Conservation (phyloP, 257 asterid species). For the Ehretia macrophylla region DNA sequence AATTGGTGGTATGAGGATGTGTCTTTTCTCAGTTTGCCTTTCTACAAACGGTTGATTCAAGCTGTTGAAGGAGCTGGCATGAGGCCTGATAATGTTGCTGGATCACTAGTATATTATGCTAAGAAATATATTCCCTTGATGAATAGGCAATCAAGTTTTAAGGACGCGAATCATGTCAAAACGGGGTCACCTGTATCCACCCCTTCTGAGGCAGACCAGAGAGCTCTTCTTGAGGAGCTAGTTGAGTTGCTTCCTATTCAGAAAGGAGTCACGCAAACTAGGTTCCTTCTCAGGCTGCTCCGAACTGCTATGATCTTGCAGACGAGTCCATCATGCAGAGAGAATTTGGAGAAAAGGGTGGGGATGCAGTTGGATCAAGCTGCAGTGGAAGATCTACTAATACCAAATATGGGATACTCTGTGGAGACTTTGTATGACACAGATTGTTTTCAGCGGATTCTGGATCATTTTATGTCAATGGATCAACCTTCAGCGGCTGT, state of each 20-base stretch:
- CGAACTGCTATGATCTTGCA: conserved; percentile 62
- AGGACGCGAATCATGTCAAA: conserved; percentile 35
- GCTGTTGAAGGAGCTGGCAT: conserved; percentile 72
- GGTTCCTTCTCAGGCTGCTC: conserved; percentile 69
- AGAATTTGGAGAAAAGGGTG: conserved; percentile 63
- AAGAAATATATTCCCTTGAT: conserved; percentile 74
- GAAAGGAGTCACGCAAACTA: conserved; percentile 60
- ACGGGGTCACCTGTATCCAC: conserved; percentile 43
- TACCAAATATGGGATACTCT: conserved; percentile 60
- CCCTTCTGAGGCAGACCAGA: conserved; percentile 81
- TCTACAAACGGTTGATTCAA: conserved; percentile 56
- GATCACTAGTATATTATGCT: conserved; percentile 66
- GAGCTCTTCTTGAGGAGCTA: conserved; percentile 68
- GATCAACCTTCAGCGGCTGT: conserved; percentile 51
- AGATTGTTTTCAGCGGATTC: conserved; percentile 86
- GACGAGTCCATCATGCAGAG: conserved; percentile 57
- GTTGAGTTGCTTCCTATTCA: conserved; percentile 60
- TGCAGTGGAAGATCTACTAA: conserved; percentile 57
- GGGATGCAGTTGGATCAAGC: conserved; percentile 82
- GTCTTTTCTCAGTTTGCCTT: conserved; percentile 59
- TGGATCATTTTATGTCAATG: conserved; percentile 68
- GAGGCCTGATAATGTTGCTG: conserved; percentile 54
- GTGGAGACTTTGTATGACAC: conserved; percentile 72
- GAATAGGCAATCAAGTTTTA: conserved; percentile 71
- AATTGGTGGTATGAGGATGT: conserved; percentile 98